Evolutionary conservation across 1,139 yeast species (phyloP).

Genomic region (Geotrichum siamense): DNA sequence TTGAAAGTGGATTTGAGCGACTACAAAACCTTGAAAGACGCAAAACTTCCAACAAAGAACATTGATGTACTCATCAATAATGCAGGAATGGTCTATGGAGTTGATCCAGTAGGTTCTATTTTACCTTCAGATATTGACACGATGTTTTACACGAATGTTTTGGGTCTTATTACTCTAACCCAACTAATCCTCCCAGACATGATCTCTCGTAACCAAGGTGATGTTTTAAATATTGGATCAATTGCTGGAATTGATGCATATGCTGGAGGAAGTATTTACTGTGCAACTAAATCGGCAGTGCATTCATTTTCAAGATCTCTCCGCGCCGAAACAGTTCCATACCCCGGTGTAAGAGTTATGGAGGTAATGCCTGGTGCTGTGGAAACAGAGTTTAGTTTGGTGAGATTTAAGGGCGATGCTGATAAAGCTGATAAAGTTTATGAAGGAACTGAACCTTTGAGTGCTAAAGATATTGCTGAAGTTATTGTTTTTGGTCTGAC

Average conservation of each 20-base stretch:
- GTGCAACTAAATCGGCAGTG: slow-evolving; percentile 82
- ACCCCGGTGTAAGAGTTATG: slow-evolving; percentile 64
- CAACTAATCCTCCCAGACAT: slow-evolving; percentile 46
- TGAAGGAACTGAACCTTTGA: slow-evolving; percentile 62
- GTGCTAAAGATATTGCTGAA: slow-evolving; percentile 77
- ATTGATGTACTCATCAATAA: slow-evolving; percentile 59
- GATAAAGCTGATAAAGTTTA: slow-evolving; percentile 65
- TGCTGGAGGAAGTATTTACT: slow-evolving; percentile 77
- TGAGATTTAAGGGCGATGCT: slow-evolving; percentile 66
- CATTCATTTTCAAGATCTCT: slow-evolving; percentile 66
- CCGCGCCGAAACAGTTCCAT: slow-evolving; percentile 64
- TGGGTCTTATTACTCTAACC: slow-evolving; percentile 63
- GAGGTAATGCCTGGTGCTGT: slow-evolving; percentile 86
- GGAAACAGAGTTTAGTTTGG: slow-evolving; percentile 75
- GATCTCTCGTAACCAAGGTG: slow-evolving; percentile 56
- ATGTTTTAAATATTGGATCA: slow-evolving; percentile 74
- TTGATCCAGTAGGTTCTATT: slow-evolving; percentile 55
- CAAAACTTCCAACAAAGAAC: slow-evolving; percentile 35
- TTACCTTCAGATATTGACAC: slow-evolving; percentile 47
- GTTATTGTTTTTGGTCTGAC: slow-evolving; percentile 60
- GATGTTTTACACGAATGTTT: slow-evolving; percentile 66
- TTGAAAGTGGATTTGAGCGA: slow-evolving; percentile 55
- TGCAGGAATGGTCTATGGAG: slow-evolving; percentile 76
- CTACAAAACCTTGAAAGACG: slow-evolving; percentile 42
- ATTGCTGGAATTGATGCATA: slow-evolving; percentile 85